phyloP scores from a whole-genome alignment of 345 rosid genomes.

The Odontarrhena argentea region DNA sequence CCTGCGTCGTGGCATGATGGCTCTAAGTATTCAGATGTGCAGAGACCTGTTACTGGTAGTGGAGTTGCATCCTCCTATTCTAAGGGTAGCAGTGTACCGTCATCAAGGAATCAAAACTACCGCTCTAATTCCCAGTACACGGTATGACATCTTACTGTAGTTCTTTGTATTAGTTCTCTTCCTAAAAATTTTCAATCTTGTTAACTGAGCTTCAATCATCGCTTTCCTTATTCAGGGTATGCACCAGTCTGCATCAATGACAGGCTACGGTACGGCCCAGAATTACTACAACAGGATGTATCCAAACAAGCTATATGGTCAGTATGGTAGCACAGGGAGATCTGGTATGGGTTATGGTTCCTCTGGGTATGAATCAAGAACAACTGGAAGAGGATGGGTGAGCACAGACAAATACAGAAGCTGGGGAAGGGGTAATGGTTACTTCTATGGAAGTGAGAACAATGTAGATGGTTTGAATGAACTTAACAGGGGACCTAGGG shows the following conservation, averaged over 20 bases:
- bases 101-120: conserved; percentile 64
- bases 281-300: conserved; percentile 67
- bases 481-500: conserved; percentile 89
- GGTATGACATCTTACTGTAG: conserved; percentile 43
- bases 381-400: conserved; percentile 69
- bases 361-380: conserved; percentile 66
- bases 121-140: conserved; percentile 60
- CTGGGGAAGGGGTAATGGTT: conserved; percentile 72
- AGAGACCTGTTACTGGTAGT: conserved; percentile 50
- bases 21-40: conserved; percentile 57
- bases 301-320: conserved; percentile 67
- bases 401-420: conserved; percentile 63
- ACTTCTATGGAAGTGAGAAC: conserved; percentile 59
- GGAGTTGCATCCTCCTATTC: conserved; percentile 55
- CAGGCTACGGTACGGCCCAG: conserved; percentile 61
- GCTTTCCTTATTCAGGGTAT: conserved; percentile 50
- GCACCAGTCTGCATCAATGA: conserved; percentile 55
- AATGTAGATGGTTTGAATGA: conserved; percentile 74
- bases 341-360: conserved; percentile 71
- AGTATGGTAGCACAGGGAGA: conserved; percentile 62
- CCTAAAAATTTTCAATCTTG: neutral
- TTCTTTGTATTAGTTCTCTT: neutral
- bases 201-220: neutral
- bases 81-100: conserved; percentile 50
- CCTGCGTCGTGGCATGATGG: conserved; percentile 60